Base-by-base conservation (phyloP, 306 rosid species). In the Prunus fruticosa region DNA sequence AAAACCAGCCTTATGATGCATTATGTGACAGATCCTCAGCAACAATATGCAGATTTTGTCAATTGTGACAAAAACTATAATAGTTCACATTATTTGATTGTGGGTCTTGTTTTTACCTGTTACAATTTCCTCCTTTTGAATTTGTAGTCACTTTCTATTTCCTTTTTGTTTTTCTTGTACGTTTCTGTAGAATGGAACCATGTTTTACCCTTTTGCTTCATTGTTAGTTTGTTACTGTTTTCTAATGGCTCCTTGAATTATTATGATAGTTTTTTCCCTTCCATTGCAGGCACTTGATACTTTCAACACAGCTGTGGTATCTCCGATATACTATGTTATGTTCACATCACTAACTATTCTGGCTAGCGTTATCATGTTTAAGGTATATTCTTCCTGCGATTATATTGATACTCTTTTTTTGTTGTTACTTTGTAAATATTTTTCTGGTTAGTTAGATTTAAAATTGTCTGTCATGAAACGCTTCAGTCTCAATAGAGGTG, bases 341-440 rank as follows among this genome's bases (percentile, higher is more conserved):
- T 96, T 96, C 90, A 96, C 99, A n/a, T 83, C 99, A 60, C 84
- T 96, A 52, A 96, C 99, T 82, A 96, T 96, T 73, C 81, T 96
- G 90, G 99, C 99, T 8, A 96, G 99, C 74, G 87, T 96, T 75
- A 96, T 96, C 77, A 96, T 96, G 99, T 96, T 96, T 84, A 96
- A 96, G 99, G 99, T 96, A 85, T 49, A 18, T 51, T 82, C 47
- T 27, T 75, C 62, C 68, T 46, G 71, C 38, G 68, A 41, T 73
- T 75, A 32, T 67, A 20, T 63, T 67, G 52, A 69, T 28, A 51
- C 11, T 8, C 27, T 9, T 20, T 20, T 20, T 56, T 23, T 71
- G 67, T 54, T 13, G 12, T 77, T 52, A 58, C 72, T 46, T 57
- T 45, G 14, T 43, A 11, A 28, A 43, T 8, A 19, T 18, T 38